Conservation (phyloP, 495 filamentous ascomycete genomes). For the Xylaria intraflava region DNA sequence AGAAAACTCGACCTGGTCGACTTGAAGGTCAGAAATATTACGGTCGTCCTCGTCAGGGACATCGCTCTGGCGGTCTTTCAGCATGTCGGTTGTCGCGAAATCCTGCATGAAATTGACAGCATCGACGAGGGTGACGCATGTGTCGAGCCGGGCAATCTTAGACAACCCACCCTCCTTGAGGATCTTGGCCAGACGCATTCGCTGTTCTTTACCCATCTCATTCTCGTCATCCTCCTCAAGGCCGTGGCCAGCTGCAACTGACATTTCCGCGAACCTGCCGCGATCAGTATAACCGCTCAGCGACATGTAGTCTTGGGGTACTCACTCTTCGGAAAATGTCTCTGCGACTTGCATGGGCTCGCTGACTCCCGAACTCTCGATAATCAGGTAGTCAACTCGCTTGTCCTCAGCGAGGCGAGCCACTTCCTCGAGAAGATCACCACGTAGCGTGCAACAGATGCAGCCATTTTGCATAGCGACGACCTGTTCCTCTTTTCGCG, state of each 20-base stretch:
- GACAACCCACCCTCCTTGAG: constrained; percentile 45
- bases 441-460: constrained; percentile 56
- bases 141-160: constrained; percentile 50
- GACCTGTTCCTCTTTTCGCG: constrained; percentile 45
- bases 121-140: constrained; percentile 53
- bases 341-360: constrained; percentile 59
- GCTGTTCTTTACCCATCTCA: constrained; percentile 18
- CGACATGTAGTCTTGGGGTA: constrained; percentile 22
- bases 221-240: constrained; percentile 17
- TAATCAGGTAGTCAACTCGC: constrained; percentile 51
- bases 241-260: constrained; percentile 15
- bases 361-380: constrained; percentile 56
- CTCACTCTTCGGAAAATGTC: constrained; percentile 51
- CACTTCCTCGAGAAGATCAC: constrained; percentile 51
- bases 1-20: constrained; percentile 58
- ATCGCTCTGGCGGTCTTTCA: constrained; percentile 39
- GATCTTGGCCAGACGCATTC: constrained; percentile 26
- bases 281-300: constrained; percentile 7
- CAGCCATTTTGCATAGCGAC: constrained; percentile 58
- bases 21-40: constrained; percentile 54
- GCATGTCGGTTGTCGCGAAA: constrained; percentile 51
- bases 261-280: constrained; percentile 26
- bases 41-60: constrained; percentile 50
- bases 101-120: constrained; percentile 53
- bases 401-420: constrained; percentile 42